A percentile compares a stretch with the other conserved stretches of the same genome.
Conservation (phyloP, 352 stramenopile genomes). For the Phytophthora podocarpi region DNA sequence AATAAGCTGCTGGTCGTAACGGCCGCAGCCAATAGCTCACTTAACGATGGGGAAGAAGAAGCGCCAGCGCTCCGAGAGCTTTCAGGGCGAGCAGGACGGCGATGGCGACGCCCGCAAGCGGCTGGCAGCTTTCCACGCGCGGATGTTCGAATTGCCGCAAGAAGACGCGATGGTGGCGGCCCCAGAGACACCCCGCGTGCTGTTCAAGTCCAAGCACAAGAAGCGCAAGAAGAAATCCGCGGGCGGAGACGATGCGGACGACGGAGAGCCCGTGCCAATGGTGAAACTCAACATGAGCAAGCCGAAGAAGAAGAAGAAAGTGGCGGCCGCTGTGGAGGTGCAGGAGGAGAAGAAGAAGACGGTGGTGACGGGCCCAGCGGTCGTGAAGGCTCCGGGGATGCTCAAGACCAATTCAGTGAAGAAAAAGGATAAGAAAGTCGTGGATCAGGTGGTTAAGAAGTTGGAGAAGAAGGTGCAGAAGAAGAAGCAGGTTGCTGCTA, state of each 20-base stretch:
- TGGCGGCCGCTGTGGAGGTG: conserved; percentile 4
- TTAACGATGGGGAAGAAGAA: conserved; percentile 38
- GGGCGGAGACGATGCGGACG: conserved; percentile 9
- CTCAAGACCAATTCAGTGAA: neutral
- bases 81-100: conserved; percentile 20
- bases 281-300: conserved; percentile 39
- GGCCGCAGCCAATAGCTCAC: conserved; percentile 7
- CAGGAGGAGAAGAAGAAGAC: conserved; percentile 19
- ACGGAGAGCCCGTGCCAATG: conserved; percentile 38
- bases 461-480: conserved; percentile 13
- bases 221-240: conserved; percentile 32
- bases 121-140: conserved; percentile 51
- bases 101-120: conserved; percentile 45
- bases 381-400: conserved; percentile 16
- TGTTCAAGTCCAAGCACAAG: conserved; percentile 46
- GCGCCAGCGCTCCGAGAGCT: conserved; percentile 40
- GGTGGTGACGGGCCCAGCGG: conserved; percentile 9
- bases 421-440: neutral
- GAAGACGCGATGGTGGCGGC: neutral
- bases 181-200: conserved; percentile 36
- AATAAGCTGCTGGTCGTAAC: conserved; percentile 30
- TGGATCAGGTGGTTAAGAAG: neutral
- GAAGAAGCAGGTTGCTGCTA: conserved; percentile 1
- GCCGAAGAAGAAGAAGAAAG: conserved; percentile 31
- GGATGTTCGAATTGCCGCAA: conserved; percentile 61